Evolutionary conservation across 768 basidiomycete genomes (phyloP).

Genomic region (Collybia nuda): DNA sequence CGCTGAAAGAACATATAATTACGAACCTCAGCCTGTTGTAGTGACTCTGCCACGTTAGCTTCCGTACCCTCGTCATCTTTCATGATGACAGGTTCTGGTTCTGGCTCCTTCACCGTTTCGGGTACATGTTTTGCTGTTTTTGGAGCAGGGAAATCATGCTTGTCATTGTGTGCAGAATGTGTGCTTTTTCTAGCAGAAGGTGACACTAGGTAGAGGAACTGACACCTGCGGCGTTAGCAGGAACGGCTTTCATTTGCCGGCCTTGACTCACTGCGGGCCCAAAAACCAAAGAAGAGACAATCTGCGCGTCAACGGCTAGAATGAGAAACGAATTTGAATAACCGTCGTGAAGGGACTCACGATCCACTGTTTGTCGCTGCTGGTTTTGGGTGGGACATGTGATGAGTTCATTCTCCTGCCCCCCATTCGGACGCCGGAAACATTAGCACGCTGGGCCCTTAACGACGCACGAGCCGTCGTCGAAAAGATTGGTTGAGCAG

Average conservation of each 20-base stretch:
- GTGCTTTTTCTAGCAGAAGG: constrained; percentile 36
- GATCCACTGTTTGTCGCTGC: constrained; percentile 45
- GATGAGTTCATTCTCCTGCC: constrained; percentile 36
- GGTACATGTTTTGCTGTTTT: constrained; percentile 12
- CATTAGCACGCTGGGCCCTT: constrained; percentile 13
- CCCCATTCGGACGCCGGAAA: constrained; percentile 22
- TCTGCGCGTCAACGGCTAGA: constrained; percentile 21
- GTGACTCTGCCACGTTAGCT: constrained; percentile 33
- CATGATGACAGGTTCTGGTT: constrained; percentile 24
- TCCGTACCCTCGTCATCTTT: constrained; percentile 40
- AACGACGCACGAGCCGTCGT: constrained; percentile 29
- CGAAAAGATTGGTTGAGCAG: constrained; percentile 32
- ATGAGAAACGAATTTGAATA: constrained; percentile 2
- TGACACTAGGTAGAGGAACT: constrained; percentile 43
- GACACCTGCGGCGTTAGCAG: constrained; percentile 4
- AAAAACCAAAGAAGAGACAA: constrained; percentile 39
- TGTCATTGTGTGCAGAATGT: constrained; percentile 32
- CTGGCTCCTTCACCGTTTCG: constrained; percentile 14
- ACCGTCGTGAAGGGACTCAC: constrained; percentile 25
- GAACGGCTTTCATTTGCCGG: background rate
- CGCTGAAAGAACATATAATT: background rate
- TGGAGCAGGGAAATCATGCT: constrained; percentile 26
- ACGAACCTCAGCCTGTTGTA: constrained; percentile 30
- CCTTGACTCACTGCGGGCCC: constrained; percentile 36
- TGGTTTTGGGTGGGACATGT: constrained; percentile 28